These are phyloP conservation scores for Dothistroma pini DNA, from an alignment of 2,329 filamentous ascomycete species.

Conservation along the genomic window DNA sequence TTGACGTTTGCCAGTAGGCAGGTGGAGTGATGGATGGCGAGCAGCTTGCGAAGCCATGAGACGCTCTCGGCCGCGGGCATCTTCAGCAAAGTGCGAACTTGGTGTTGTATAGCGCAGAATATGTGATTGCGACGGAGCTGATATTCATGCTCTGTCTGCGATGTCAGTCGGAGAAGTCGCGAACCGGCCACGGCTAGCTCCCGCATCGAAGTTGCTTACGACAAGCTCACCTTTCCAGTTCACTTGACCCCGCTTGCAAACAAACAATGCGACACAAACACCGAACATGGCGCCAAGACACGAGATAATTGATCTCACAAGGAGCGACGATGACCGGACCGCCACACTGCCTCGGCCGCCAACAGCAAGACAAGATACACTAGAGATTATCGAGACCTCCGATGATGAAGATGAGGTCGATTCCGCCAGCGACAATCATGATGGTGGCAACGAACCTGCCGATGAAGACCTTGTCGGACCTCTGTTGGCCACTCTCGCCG, in stretches of 20 bases:
- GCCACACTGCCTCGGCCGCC: not conserved
- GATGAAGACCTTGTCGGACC: not conserved
- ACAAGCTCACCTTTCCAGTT: not conserved
- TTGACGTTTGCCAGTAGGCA: constrained; percentile 14
- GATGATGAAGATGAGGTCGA: not conserved
- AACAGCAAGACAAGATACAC: not conserved
- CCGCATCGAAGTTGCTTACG: not conserved
- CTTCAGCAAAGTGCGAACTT: too few relatives aligned
- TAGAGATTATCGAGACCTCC: not conserved
- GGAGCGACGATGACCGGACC: not conserved
- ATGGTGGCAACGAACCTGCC: not conserved
- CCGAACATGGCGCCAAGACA: not conserved
- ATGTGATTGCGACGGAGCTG: not conserved
- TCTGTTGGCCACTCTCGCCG: not conserved
- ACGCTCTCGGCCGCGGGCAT: too few relatives aligned
- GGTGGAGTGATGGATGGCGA: not conserved
- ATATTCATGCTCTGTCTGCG: not conserved
- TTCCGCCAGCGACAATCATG: not conserved
- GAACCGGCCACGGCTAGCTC: not conserved
- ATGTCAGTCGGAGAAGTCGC: not conserved
- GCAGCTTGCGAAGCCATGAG: not conserved
- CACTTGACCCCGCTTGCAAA: not conserved
- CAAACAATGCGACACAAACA: not conserved
- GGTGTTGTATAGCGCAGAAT: not conserved
- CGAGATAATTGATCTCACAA: not conserved